Percentiles rank a stretch among this genome's conserved stretches.
phyloP scores from a whole-genome alignment of 768 basidiomycete species.

The Termitomyces sp. region DNA sequence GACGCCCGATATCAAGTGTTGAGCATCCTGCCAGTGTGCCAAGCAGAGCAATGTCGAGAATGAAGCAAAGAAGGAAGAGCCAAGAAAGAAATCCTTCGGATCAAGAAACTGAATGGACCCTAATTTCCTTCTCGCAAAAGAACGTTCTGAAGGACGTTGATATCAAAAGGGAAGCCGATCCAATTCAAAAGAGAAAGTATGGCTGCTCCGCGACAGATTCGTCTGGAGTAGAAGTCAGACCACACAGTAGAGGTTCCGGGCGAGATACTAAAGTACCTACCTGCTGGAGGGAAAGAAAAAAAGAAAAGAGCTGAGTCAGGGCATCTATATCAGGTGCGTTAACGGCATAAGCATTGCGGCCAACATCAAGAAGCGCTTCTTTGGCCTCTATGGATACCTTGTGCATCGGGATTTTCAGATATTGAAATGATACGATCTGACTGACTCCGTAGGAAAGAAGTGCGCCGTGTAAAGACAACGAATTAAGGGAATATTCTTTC shows the following conservation, averaged over 20 bases:
- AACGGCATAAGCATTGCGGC: too few relatives aligned
- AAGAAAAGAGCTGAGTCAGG: background rate
- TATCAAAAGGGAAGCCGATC: background rate
- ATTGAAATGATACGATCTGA: too few relatives aligned
- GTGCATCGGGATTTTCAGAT: too few relatives aligned
- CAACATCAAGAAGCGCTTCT: too few relatives aligned
- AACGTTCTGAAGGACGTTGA: background rate
- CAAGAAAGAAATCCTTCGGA: background rate
- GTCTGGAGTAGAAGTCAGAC: background rate
- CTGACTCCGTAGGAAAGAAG: too few relatives aligned
- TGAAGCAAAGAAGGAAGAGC: background rate
- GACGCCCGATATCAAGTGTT: background rate
- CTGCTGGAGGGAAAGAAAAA: background rate
- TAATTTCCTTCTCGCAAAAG: background rate
- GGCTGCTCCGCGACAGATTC: background rate
- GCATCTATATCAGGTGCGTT: too few relatives aligned
- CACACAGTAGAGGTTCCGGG: too few relatives aligned
- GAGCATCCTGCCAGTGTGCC: background rate
- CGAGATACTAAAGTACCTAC: background rate
- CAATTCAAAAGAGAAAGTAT: background rate
- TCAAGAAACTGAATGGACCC: background rate
- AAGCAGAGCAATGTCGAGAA: background rate
- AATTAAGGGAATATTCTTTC: too few relatives aligned
- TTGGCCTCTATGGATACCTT: too few relatives aligned
- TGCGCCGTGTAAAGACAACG: too few relatives aligned